Conservation (phyloP, 768 basidiomycete genomes). For the Trametes gibbosa region DNA sequence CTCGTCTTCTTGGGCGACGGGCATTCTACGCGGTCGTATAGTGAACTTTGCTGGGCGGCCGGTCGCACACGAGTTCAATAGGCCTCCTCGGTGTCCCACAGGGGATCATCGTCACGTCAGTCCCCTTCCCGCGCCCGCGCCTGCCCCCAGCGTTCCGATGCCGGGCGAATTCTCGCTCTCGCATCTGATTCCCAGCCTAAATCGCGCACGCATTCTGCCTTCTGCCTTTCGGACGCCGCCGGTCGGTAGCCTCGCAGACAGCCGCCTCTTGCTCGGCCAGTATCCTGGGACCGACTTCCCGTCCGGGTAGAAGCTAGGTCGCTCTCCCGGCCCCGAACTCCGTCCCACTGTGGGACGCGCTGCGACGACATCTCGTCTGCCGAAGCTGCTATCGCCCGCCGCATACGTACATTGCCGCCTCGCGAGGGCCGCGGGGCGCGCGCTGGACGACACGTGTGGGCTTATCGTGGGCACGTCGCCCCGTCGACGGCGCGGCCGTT, state of each 20-base stretch:
- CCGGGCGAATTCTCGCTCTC: background rate
- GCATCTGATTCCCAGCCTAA: background rate
- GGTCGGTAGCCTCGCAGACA: slow-evolving; percentile 10
- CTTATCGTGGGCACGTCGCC: slow-evolving; percentile 16
- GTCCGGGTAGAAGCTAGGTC: slow-evolving; percentile 2
- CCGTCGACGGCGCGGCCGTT: background rate
- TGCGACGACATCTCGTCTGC: background rate
- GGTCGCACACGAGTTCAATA: background rate
- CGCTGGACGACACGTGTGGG: slow-evolving; percentile 10
- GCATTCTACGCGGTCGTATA: background rate
- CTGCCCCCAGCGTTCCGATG: slow-evolving; percentile 3
- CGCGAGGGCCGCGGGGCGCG: background rate
- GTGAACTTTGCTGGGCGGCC: background rate
- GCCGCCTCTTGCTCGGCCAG: slow-evolving; percentile 2
- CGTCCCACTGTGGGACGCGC: slow-evolving; percentile 1
- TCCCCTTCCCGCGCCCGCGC: background rate
- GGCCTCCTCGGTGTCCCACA: slow-evolving; percentile 1
- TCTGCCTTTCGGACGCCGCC: slow-evolving; percentile 3
- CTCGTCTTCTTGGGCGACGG: background rate
- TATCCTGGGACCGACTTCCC: slow-evolving; percentile 3
- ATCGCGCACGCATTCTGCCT: background rate
- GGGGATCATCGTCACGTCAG: background rate
- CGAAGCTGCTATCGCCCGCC: slow-evolving; percentile 1
- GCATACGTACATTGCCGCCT: slow-evolving; percentile 4
- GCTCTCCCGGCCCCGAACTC: slow-evolving; percentile 17